Base-by-base conservation (phyloP, 2,329 filamentous ascomycete species). In the Exophiala dermatitidis region DNA sequence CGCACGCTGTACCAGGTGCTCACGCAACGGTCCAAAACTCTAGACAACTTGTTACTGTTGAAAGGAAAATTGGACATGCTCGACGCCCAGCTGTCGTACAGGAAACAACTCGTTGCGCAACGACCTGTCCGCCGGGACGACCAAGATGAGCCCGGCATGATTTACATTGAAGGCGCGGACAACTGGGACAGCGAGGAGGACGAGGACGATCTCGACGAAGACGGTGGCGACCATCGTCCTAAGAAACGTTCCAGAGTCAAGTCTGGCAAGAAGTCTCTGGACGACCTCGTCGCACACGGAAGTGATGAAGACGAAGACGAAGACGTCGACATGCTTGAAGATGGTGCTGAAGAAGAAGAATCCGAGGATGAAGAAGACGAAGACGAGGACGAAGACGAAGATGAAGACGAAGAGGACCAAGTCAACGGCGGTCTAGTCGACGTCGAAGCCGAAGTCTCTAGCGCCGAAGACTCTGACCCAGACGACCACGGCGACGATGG, bases 31-130 rank as follows among this genome's bases (percentile, higher is more conserved):
- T 85, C 90, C 33, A 84, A 84, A 59, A 90, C 88, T 10, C 77
- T 97, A 28, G 83, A 86, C 57, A 88, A 86, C 60, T 75, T 98
- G 43, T 76, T 98, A 34, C 81, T 90, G 19, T 78, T 98, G 56
- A 96, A 96, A 74, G 93, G 93, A 28, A 95, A 96, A 71, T 78
- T 98, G 32, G 91, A 97, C 67, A 88, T 98, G 81, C 78, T 97
- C 46, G 86, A 93, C 64, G 85, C 88, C 4, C 93, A 98, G 72
- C 84, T 97, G 69, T 82, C 88, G 63, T 74, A 95, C 63, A 79
- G 93, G 46, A 82, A 82, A 64, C 81, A 79, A 57, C 82, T 90
- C 70, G 50, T 48, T 12, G 53, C 55, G 1, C 82, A 85, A 64
- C 77, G 72, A 46, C 67, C 68, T 3, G 63, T 65, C 9, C 71